Percentiles rank a stretch among this genome's conserved stretches.
Evolutionary conservation across 805 yeast species (phyloP).

Genomic region (Kazachstania bromeliacearum): DNA sequence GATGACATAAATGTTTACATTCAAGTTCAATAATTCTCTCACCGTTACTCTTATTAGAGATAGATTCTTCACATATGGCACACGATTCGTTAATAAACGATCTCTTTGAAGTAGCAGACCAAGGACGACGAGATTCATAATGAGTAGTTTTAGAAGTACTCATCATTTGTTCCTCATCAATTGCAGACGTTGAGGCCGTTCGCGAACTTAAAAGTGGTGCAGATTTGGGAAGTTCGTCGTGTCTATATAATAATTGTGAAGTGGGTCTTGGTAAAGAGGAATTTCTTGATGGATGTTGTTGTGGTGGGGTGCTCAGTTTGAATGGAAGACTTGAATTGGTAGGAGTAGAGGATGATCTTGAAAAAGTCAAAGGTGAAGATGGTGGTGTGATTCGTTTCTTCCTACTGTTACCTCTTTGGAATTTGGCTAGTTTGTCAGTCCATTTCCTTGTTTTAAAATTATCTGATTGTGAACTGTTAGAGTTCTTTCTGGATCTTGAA

Average conservation of each 20-base stretch:
- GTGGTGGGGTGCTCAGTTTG: neutral
- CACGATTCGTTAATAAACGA: conserved; percentile 23
- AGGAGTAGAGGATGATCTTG: neutral
- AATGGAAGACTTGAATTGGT: neutral
- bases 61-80: conserved; percentile 42
- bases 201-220: neutral
- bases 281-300: conserved; percentile 15
- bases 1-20: conserved; percentile 52
- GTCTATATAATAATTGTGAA: conserved; percentile 3
- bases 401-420: conserved; percentile 11
- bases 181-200: neutral
- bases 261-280: conserved; percentile 25
- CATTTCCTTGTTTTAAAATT: conserved; percentile 18
- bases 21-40: conserved; percentile 39
- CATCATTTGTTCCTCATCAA: neutral
- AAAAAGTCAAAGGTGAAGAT: neutral
- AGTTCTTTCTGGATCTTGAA: neutral
- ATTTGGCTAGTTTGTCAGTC: conserved; percentile 17
- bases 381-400: conserved; percentile 8
- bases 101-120: conserved; percentile 12
- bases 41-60: conserved; percentile 36
- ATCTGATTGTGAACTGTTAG: conserved; percentile 5
- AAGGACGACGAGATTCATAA: neutral
- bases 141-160: neutral
- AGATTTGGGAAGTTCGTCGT: neutral